phyloP scores from a whole-genome alignment of 2,329 filamentous ascomycete species.

The Alternaria ventricosa region DNA sequence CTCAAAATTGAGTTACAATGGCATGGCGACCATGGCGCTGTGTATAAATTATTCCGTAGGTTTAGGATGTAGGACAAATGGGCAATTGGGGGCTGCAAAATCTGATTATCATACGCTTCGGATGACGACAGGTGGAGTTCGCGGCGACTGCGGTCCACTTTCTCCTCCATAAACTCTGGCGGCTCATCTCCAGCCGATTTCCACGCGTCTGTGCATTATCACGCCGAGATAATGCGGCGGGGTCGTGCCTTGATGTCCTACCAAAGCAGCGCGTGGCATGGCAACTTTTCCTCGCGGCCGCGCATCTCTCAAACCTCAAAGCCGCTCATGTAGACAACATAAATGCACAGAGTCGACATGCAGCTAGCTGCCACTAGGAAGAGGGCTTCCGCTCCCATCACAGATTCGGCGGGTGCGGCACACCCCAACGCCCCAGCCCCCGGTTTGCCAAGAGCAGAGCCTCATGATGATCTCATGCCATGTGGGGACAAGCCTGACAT shows the following conservation, averaged over 20 bases:
- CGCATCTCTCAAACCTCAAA: neutral
- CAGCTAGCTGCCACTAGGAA: neutral
- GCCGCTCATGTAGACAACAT: neutral
- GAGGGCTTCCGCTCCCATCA: neutral
- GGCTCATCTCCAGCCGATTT: neutral
- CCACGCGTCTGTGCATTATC: neutral
- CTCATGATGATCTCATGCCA: slow-evolving; percentile 19
- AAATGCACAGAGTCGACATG: neutral
- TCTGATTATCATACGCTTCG: slow-evolving; percentile 10
- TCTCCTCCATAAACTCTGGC: neutral
- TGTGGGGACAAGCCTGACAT: slow-evolving; percentile 6
- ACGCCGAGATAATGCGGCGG: slow-evolving; percentile 1
- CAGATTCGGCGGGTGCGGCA: slow-evolving; percentile 5
- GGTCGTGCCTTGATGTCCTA: neutral
- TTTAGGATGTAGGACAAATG: slow-evolving; percentile 8
- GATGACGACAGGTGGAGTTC: slow-evolving; percentile 17
- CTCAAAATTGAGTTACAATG: slow-evolving; percentile 18
- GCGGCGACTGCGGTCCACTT: slow-evolving; percentile 18
- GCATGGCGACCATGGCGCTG: slow-evolving; percentile 23
- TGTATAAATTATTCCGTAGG: slow-evolving; percentile 16
- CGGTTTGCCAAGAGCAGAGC: slow-evolving; percentile 11
- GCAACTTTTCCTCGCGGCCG: neutral
- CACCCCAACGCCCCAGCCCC: neutral
- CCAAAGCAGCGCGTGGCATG: neutral
- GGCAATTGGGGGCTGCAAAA: slow-evolving; percentile 21